phyloP scores from a whole-genome alignment of 371 early-diverging fungal genomes.

The Circinella umbellata region DNA sequence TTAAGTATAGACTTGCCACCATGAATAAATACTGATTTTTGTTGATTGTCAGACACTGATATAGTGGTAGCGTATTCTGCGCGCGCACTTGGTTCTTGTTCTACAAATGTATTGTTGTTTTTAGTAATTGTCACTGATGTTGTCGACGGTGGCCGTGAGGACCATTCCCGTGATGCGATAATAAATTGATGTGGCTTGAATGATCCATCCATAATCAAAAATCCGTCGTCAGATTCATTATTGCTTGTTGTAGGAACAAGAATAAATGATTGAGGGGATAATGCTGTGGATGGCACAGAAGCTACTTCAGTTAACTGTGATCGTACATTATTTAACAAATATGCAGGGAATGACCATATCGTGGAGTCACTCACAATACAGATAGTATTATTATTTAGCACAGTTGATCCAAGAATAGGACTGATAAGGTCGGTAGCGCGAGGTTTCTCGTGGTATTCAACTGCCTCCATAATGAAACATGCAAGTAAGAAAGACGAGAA shows the following conservation, averaged over 20 bases:
- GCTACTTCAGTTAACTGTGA: background rate
- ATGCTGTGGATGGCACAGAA: background rate
- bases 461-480: background rate
- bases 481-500: slow-evolving; percentile 7
- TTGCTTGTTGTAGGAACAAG: too few species aligned
- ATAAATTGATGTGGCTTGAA: background rate
- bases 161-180: background rate
- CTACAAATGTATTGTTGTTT: background rate
- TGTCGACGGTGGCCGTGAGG: too few species aligned
- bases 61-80: background rate
- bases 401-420: background rate
- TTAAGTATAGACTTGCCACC: slow-evolving; percentile 7
- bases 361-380: slow-evolving; percentile 9
- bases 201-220: background rate
- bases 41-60: background rate
- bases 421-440: slow-evolving; percentile 2
- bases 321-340: slow-evolving; percentile 1
- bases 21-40: background rate
- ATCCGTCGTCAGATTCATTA: background rate
- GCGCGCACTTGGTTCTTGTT: background rate
- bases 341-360: slow-evolving; percentile 12
- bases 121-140: too few species aligned
- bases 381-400: slow-evolving; percentile 8
- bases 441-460: background rate
- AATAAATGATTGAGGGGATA: too few species aligned